Conservation (phyloP, 2,329 filamentous ascomycete genomes). For the Didymella exigua region DNA sequence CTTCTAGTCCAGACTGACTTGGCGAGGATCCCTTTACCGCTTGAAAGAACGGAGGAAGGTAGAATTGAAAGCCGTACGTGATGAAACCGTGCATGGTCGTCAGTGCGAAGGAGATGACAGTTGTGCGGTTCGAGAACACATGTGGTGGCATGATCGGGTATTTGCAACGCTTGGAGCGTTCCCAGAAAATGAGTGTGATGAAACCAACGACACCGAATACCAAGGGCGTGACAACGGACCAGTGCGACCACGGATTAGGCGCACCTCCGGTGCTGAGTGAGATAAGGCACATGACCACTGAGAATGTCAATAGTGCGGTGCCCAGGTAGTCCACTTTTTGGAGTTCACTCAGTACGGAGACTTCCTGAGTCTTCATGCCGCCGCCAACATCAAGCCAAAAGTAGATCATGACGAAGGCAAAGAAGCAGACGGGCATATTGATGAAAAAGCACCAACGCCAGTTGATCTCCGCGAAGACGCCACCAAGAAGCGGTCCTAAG, state of each 20-base stretch:
- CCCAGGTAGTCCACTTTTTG: conserved; percentile 52
- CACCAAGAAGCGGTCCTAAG: conserved; percentile 41
- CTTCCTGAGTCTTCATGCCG: conserved; percentile 19
- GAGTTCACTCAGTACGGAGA: conserved; percentile 22
- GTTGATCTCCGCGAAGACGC: conserved; percentile 37
- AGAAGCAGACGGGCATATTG: conserved; percentile 42
- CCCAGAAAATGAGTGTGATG: conserved; percentile 48
- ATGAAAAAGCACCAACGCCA: conserved; percentile 57
- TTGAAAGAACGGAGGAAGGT: conserved; percentile 39
- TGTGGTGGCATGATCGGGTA: conserved; percentile 50
- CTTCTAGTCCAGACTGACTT: conserved; percentile 32
- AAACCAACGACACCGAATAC: conserved; percentile 53
- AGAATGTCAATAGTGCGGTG: conserved; percentile 51
- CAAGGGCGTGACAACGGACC: conserved; percentile 51
- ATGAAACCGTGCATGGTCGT: conserved; percentile 41
- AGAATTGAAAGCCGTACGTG: conserved; percentile 36
- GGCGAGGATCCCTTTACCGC: conserved; percentile 32
- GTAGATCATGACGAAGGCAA: conserved; percentile 36
- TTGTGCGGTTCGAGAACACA: conserved; percentile 55
- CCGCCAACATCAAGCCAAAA: conserved; percentile 39
- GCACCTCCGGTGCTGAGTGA: conserved; percentile 55
- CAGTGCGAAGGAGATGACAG: conserved; percentile 42
- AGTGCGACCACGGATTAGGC: conserved; percentile 51
- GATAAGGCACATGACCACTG: conserved; percentile 51
- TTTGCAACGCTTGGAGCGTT: conserved; percentile 39